These are phyloP conservation scores for Saccharomycopsis malanga DNA, from an alignment of 805 yeast species.

Conservation along the genomic window DNA sequence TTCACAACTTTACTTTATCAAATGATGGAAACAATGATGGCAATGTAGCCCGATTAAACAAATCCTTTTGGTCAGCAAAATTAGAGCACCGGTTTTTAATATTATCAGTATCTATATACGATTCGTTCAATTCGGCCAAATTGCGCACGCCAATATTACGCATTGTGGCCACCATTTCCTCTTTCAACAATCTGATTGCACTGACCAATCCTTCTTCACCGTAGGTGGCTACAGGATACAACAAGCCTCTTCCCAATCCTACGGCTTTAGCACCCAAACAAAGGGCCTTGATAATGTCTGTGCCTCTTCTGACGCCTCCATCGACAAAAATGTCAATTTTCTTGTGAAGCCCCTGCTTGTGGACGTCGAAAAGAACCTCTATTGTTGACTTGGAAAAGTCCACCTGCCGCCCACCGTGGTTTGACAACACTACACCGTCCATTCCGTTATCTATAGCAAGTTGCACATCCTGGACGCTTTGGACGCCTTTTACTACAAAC, in stretches of 20 bases:
- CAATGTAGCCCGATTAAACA: slow-evolving; percentile 11
- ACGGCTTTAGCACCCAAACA: slow-evolving; percentile 67
- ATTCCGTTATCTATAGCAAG: slow-evolving; percentile 64
- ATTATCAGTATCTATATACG: slow-evolving; percentile 50
- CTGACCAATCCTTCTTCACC: slow-evolving; percentile 58
- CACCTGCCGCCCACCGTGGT: slow-evolving; percentile 86
- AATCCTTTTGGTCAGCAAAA: slow-evolving; percentile 8
- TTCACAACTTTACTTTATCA: slow-evolving; percentile 10
- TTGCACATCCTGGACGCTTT: slow-evolving; percentile 72
- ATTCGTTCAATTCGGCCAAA: slow-evolving; percentile 51
- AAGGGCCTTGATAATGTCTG: slow-evolving; percentile 57
- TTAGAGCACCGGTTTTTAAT: slow-evolving; percentile 25
- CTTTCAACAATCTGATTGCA: slow-evolving; percentile 53
- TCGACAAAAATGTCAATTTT: slow-evolving; percentile 53
- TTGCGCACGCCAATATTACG: slow-evolving; percentile 65
- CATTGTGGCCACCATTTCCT: slow-evolving; percentile 72
- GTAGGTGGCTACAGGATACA: slow-evolving; percentile 57
- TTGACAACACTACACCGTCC: slow-evolving; percentile 71
- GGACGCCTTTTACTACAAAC: slow-evolving; percentile 72
- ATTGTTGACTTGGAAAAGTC: slow-evolving; percentile 77
- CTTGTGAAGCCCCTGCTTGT: slow-evolving; percentile 39
- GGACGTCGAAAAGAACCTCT: slow-evolving; percentile 62
- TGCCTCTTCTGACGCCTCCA: slow-evolving; percentile 65
- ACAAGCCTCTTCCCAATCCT: slow-evolving; percentile 62
- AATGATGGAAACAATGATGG: slow-evolving; percentile 11